phyloP scores from a whole-genome alignment of 148 eudicot species.

The Nepenthes mirabilis region DNA sequence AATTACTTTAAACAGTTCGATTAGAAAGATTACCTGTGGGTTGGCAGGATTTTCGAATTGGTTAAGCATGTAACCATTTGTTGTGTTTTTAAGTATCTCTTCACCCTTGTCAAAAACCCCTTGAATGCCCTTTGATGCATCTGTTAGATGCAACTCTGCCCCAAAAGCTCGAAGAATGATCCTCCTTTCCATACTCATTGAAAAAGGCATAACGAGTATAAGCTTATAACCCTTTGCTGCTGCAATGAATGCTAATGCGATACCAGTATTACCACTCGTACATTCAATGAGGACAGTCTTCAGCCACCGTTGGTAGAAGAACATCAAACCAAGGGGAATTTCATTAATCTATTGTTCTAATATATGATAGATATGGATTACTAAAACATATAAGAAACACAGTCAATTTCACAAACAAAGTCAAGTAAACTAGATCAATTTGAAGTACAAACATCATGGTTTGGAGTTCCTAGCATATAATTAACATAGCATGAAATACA shows the following conservation, averaged over 20 bases:
- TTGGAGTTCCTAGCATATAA: too few species aligned
- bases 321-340: not conserved
- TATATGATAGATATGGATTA: not conserved
- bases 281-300: constrained; percentile 70
- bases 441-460: not conserved
- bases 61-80: constrained; percentile 38
- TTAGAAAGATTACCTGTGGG: constrained; percentile 38
- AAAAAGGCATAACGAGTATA: constrained; percentile 52
- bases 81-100: constrained; percentile 55
- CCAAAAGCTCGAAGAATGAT: constrained; percentile 62
- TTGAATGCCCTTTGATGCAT: constrained; percentile 34
- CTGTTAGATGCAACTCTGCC: constrained; percentile 53
- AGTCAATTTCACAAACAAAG: not conserved
- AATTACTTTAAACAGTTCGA: not conserved
- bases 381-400: not conserved
- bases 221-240: constrained; percentile 79
- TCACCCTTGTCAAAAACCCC: constrained; percentile 30
- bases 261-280: constrained; percentile 86
- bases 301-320: constrained; percentile 9
- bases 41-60: constrained; percentile 81
- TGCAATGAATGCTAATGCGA: constrained; percentile 79
- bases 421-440: not conserved
- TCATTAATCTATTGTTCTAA: not conserved
- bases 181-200: constrained; percentile 56
- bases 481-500: too few species aligned